Conservation (phyloP, 1,139 yeast species). For the Geotrichum macrosporum region DNA sequence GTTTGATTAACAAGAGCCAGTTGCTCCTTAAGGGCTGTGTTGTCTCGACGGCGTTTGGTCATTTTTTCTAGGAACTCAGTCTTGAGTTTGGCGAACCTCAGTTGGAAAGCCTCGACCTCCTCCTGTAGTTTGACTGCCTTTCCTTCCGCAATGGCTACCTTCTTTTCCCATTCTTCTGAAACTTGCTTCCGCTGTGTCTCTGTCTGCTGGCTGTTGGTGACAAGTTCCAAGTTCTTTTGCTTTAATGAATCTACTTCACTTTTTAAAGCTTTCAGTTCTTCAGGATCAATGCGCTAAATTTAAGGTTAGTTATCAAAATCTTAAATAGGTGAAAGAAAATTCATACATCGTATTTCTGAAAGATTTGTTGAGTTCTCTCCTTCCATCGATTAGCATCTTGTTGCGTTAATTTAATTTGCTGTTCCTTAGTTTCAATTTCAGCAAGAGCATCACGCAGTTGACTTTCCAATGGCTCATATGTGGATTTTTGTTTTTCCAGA, state of each 20-base stretch:
- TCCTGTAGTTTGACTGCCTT: conserved; percentile 6
- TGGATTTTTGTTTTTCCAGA: conserved; percentile 35
- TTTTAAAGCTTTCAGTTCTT: conserved; percentile 40
- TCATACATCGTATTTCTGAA: conserved; percentile 47
- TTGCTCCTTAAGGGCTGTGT: conserved; percentile 26
- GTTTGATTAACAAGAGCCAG: conserved; percentile 22
- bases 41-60: conserved; percentile 29
- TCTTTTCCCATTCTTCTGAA: conserved; percentile 14
- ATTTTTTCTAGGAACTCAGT: conserved; percentile 35
- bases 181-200: conserved; percentile 5
- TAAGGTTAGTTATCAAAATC: too few species aligned
- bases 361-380: conserved; percentile 46
- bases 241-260: conserved; percentile 38
- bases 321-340: too few species aligned
- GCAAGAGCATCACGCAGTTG: conserved; percentile 39
- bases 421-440: conserved; percentile 43
- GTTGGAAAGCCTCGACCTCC: conserved; percentile 23
- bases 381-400: conserved; percentile 53
- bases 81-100: conserved; percentile 29
- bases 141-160: conserved; percentile 17
- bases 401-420: conserved; percentile 39
- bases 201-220: neutral
- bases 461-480: conserved; percentile 38
- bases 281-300: conserved; percentile 49
- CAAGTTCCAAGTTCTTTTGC: conserved; percentile 22